These are phyloP conservation scores for Vaccinium corymbosum DNA, from an alignment of 148 eudicot species.

Conservation along the genomic window DNA sequence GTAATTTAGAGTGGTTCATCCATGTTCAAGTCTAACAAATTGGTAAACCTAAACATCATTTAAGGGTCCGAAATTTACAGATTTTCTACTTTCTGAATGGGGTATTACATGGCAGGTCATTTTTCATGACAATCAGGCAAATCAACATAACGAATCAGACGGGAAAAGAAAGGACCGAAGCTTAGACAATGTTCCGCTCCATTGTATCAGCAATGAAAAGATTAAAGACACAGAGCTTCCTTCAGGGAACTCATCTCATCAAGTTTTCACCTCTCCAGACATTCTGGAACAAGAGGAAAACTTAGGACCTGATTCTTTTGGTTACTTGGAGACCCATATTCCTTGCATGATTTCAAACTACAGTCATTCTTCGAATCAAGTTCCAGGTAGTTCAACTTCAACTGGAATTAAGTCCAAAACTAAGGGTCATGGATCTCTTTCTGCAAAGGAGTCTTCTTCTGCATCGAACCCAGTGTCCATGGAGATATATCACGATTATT, in stretches of 20 bases:
- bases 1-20: neutral
- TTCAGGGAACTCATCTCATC: constrained; percentile 26
- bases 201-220: constrained; percentile 27
- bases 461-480: constrained; percentile 39
- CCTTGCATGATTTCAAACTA: constrained; percentile 32
- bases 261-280: constrained; percentile 31
- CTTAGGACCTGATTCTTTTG: constrained; percentile 26
- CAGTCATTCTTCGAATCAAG: constrained; percentile 33
- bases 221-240: constrained; percentile 27
- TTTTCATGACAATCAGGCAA: constrained; percentile 33
- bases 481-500: constrained; percentile 1
- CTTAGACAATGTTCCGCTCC: constrained; percentile 29
- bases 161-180: constrained; percentile 38
- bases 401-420: constrained; percentile 45
- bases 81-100: neutral
- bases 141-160: constrained; percentile 33
- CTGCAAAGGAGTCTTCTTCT: constrained; percentile 46
- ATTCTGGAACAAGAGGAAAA: constrained; percentile 35
- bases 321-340: constrained; percentile 27
- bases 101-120: constrained; percentile 34
- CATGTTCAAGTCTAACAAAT: neutral
- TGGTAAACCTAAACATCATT: neutral
- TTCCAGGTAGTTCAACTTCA: constrained; percentile 30
- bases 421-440: constrained; percentile 32
- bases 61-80: neutral